Evolutionary conservation across 1,139 yeast species (phyloP).

Genomic region (Pichia sp.): DNA sequence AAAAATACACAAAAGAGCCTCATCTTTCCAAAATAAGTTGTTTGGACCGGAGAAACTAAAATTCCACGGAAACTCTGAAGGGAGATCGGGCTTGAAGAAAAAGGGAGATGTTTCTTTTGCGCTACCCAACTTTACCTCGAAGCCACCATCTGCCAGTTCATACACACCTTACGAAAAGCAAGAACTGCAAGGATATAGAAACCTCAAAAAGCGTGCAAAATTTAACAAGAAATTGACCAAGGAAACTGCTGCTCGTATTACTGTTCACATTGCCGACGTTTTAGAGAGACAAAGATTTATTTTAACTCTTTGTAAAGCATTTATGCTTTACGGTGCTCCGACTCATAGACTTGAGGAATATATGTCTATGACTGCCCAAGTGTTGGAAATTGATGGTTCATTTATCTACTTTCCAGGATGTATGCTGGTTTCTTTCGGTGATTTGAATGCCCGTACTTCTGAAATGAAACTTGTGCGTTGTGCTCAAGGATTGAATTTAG

Average conservation of each 20-base stretch:
- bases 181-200: conserved; percentile 10
- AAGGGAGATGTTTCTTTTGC: conserved; percentile 12
- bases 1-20: conserved; percentile 9
- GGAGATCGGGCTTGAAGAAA: background rate
- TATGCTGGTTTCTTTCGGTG: conserved; percentile 91
- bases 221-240: conserved; percentile 24
- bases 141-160: conserved; percentile 1
- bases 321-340: conserved; percentile 93
- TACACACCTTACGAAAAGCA: conserved; percentile 9
- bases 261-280: conserved; percentile 86
- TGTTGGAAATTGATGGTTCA: conserved; percentile 86
- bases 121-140: conserved; percentile 17
- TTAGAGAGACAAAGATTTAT: conserved; percentile 83
- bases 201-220: conserved; percentile 16
- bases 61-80: background rate
- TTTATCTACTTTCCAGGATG: conserved; percentile 90
- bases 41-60: conserved; percentile 1
- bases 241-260: conserved; percentile 55
- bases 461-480: conserved; percentile 87
- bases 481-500: conserved; percentile 76
- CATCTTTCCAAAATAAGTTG: conserved; percentile 10
- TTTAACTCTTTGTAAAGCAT: conserved; percentile 75
- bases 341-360: conserved; percentile 91
- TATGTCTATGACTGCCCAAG: conserved; percentile 85
- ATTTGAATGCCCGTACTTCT: conserved; percentile 86